Evolutionary conservation across 768 basidiomycete species (phyloP), one percentile per base, ranked within the genome.

Genomic region (Auricularia sp.): DNA sequence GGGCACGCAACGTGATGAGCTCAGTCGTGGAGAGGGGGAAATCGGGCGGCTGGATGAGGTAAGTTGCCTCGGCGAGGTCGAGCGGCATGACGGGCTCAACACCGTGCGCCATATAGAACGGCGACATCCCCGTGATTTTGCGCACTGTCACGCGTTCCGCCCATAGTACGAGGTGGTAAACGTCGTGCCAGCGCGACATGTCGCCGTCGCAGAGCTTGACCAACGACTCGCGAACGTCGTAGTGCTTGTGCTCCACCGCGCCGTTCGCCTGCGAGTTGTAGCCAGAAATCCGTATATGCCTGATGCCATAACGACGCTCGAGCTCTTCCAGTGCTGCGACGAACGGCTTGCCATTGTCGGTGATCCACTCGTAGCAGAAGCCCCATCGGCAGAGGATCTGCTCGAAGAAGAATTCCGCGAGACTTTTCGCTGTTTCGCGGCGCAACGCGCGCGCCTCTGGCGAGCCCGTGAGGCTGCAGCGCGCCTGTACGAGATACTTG

Each of bases 401-500:
- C 2, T 67, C 24, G 45, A 65, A 65, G 7, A 67, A 14, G 58
- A 67, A 67, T 2, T 42, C 21, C 0, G 56, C 66, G 4, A 65
- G 54, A 2, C 63, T 58, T 6, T n/a, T 11, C 29, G 24, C 44
- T 3, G 62, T 71, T 64, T 74, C 70, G 1, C 18, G 44, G 1
- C 34, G 37, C 7, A 76, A 67, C 39, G 67, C 66, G 16, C 56
- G 62, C 45, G 33, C 68, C 65, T 73, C 72, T 3, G 65, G 70
- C 54, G 44, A 45, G 11, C n/a, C n/a, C n/a, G 64, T 67, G 24
- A 75, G 64, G 0, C 67, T 65, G 39, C 71, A 71, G 13, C 71
- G 63, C 1, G 72, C 80, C 61, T 79, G 79, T 0, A 81, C 67
- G 21, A 81, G 65, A 39, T 77, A 77, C 6, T 66, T 67, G 66